These are phyloP conservation scores for Diversispora epigaea DNA, from an alignment of 192 early-diverging fungal species.

Conservation along the genomic window DNA sequence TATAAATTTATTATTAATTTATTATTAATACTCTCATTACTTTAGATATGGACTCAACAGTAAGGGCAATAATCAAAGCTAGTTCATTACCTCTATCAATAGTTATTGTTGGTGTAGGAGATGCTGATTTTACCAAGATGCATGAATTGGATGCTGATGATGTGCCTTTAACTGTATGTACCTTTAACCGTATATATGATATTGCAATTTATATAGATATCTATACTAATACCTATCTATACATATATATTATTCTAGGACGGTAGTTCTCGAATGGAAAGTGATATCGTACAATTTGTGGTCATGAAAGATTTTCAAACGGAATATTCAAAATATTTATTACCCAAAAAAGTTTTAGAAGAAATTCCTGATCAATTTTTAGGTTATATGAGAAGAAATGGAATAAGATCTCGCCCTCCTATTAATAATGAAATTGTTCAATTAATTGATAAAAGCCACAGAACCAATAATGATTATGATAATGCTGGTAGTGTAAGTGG, in stretches of 20 bases:
- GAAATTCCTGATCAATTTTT: conserved; percentile 58
- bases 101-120: conserved; percentile 58
- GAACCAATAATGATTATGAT: too few relatives aligned
- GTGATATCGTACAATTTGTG: too few relatives aligned
- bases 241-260: too few relatives aligned
- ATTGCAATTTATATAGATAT: too few relatives aligned
- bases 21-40: background rate
- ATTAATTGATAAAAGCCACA: too few relatives aligned
- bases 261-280: too few relatives aligned
- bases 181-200: conserved; percentile 28
- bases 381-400: conserved; percentile 41
- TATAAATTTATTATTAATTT: too few relatives aligned
- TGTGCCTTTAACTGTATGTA: conserved; percentile 28
- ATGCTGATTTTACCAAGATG: conserved; percentile 54
- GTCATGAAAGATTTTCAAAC: too few relatives aligned
- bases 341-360: conserved; percentile 46
- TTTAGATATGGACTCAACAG: conserved; percentile 41
- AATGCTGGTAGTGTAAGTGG: too few relatives aligned
- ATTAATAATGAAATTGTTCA: too few relatives aligned
- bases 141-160: conserved; percentile 51
- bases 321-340: background rate
- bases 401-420: conserved; percentile 33
- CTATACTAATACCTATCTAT: too few relatives aligned
- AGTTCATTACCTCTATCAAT: conserved; percentile 38
- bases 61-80: conserved; percentile 42